These are phyloP conservation scores for Fragaria nilgerrensis DNA, from an alignment of 306 rosid species.

Conservation along the genomic window DNA sequence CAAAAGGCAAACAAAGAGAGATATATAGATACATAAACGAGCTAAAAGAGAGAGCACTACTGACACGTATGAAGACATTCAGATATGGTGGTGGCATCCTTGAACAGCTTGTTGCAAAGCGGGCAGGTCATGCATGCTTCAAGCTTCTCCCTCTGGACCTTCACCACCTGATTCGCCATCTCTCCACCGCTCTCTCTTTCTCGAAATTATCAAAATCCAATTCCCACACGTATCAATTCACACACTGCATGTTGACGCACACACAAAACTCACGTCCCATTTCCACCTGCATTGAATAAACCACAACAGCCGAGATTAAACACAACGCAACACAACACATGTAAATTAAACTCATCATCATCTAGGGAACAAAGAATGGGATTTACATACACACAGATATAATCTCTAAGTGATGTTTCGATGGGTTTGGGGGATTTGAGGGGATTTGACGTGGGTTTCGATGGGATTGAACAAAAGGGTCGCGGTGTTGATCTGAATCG, in stretches of 20 bases:
- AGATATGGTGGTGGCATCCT: slow-evolving; percentile 88
- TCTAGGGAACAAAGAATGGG: background rate
- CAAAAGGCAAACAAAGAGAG: slow-evolving; percentile 4
- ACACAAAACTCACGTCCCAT: slow-evolving; percentile 53
- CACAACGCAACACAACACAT: background rate
- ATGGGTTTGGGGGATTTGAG: slow-evolving; percentile 15
- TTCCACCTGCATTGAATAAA: slow-evolving; percentile 37
- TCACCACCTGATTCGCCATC: slow-evolving; percentile 78
- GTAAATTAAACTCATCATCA: background rate
- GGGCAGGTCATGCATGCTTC: slow-evolving; percentile 94
- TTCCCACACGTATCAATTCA: slow-evolving; percentile 30
- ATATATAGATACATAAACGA: background rate
- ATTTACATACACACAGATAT: background rate
- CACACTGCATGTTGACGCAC: slow-evolving; percentile 60
- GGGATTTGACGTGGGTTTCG: slow-evolving; percentile 67
- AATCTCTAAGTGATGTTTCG: too few species aligned
- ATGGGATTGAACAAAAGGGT: slow-evolving; percentile 38
- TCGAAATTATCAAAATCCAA: background rate
- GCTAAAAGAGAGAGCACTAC: slow-evolving; percentile 18
- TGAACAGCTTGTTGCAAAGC: slow-evolving; percentile 67
- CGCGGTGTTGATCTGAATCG: slow-evolving; percentile 67
- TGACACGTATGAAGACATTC: slow-evolving; percentile 99
- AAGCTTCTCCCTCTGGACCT: slow-evolving; percentile 64
- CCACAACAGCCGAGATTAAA: slow-evolving; percentile 10
- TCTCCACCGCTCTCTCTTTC: background rate